phyloP scores from a whole-genome alignment of 192 early-diverging fungal species.

The Coemansia furcata region DNA sequence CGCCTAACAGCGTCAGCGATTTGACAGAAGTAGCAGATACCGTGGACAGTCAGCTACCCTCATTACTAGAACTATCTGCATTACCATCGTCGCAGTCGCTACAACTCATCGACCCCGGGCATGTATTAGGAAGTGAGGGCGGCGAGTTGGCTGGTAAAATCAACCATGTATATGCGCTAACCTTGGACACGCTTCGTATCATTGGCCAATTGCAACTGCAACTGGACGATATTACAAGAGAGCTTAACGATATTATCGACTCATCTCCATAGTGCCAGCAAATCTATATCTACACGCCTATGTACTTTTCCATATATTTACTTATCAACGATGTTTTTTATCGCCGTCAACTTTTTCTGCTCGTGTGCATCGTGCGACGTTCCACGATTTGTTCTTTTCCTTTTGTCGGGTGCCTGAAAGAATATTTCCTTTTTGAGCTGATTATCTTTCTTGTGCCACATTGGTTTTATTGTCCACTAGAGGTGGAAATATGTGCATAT shows the following conservation, averaged over 20 bases:
- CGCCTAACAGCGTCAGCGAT: background rate
- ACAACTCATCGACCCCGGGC: slow-evolving; percentile 23
- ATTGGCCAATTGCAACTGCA: slow-evolving; percentile 40
- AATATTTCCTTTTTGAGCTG: background rate
- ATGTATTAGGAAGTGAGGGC: slow-evolving; percentile 6
- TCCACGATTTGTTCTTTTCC: background rate
- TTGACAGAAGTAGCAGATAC: background rate
- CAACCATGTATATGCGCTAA: slow-evolving; percentile 31
- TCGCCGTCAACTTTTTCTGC: background rate
- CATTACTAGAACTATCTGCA: background rate
- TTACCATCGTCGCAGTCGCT: background rate
- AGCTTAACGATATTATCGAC: slow-evolving; percentile 32
- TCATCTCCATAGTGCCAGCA: background rate
- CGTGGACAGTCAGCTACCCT: background rate
- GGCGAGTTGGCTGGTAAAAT: slow-evolving; percentile 26
- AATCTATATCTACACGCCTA: background rate
- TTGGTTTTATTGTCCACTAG: background rate
- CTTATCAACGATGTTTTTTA: background rate
- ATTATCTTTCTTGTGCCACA: background rate
- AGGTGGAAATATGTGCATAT: background rate
- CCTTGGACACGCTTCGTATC: slow-evolving; percentile 25
- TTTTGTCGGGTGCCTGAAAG: background rate
- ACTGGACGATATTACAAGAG: slow-evolving; percentile 37
- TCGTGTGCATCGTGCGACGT: background rate
- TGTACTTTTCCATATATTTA: background rate